phyloP scores from a whole-genome alignment of 305 asterid species.

The Striga hermonthica region DNA sequence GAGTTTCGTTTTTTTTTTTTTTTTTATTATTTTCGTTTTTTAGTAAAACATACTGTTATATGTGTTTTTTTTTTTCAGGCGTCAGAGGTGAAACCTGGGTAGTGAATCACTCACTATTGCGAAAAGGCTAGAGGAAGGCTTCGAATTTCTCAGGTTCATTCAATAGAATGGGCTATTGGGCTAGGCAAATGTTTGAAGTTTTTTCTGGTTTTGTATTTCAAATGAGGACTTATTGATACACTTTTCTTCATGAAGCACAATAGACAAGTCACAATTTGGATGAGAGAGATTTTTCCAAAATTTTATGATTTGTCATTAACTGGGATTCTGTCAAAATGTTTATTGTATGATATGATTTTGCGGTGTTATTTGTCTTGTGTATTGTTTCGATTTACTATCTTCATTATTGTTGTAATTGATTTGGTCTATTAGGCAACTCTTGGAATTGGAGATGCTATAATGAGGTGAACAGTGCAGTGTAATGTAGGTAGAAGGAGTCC shows the following conservation, averaged over 20 bases:
- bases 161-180: background rate
- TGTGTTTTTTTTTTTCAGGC: slow-evolving; percentile 41
- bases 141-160: slow-evolving; percentile 66
- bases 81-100: slow-evolving; percentile 67
- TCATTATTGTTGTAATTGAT: background rate
- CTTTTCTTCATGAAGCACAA: no score
- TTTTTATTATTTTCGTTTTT: background rate
- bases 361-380: background rate
- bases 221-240: background rate
- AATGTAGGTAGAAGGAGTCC: slow-evolving; percentile 70
- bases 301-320: background rate
- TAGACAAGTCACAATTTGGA: no score
- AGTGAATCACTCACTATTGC: slow-evolving; percentile 55
- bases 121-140: slow-evolving; percentile 61
- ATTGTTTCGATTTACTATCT: background rate
- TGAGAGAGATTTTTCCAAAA: no score
- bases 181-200: background rate
- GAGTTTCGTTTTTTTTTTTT: background rate
- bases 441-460: slow-evolving; percentile 56
- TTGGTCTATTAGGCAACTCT: slow-evolving; percentile 59
- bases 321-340: background rate
- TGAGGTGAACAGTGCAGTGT: slow-evolving; percentile 62
- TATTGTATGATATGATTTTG: background rate
- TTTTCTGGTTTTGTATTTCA: background rate
- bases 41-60: background rate